Evolutionary conservation across 2,329 filamentous ascomycete species (phyloP), one percentile per base, ranked within the genome.

Genomic region (Pseudogymnoascus verrucosus): DNA sequence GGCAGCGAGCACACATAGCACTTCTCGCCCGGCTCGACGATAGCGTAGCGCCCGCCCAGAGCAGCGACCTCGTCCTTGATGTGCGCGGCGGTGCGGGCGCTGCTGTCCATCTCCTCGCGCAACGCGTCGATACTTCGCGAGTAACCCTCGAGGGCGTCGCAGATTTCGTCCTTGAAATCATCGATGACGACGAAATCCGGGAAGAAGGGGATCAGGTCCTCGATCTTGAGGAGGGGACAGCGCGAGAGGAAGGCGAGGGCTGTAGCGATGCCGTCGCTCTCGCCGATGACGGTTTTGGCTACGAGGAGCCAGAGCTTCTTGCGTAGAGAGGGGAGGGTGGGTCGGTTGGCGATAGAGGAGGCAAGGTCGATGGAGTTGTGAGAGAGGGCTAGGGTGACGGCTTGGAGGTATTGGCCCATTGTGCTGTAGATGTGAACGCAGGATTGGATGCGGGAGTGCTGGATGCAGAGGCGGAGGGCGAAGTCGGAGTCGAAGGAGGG

Each of bases 121-220:
- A 99, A 79, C 1, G 80, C 81, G 71, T 98, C 95, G 68, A 99
- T 99, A 69, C 91, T 91, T 39, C 90, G 89, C 57, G 87, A 90
- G 78, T 99, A 99, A 67, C 96, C 90, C 76, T 99, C 95, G 1
- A 99, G 82, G 0, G 96, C 95, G 0, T 86, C 82, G 77, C 95
- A 99, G 39, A 99, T 98, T 74, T 99, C 95, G 67, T 98, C 93
- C 74, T 98, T 97, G 82, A 99, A 99, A 75, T 98, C 95, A 73
- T 99, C 95, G 66, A 99, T 98, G 61, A 98, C 90, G 23, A 98
- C 92, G 73, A 99, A 99, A 74, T 99, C 95, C 0, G 95, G 95
- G 77, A 99, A 99, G 79, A 99, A 97, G 0, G 95, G 95, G 42
- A 99, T 98, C 31, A 99, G 78, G 71, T 99, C 95, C 77, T 99